A percentile compares a stretch with the other conserved stretches of the same genome.
Evolutionary conservation across 495 filamentous ascomycete genomes (phyloP).

Genomic region (Tetracladium marchalianum): DNA sequence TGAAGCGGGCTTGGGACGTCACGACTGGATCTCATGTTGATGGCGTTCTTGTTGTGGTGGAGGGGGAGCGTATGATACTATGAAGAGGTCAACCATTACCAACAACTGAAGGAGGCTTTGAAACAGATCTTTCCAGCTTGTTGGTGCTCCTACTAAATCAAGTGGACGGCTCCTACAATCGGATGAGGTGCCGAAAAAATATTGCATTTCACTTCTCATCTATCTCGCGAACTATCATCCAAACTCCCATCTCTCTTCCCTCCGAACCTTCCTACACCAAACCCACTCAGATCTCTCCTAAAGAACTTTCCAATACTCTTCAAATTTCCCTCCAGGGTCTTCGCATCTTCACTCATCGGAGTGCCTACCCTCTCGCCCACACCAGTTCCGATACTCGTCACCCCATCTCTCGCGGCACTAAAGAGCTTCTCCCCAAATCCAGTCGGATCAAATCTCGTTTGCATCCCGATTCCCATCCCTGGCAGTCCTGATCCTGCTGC

Average conservation of each 20-base stretch:
- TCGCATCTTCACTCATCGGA: constrained; percentile 24
- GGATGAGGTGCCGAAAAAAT: too few species aligned
- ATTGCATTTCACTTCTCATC: too few species aligned
- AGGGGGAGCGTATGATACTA: too few species aligned
- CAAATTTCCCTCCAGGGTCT: constrained; percentile 79
- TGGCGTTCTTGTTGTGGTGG: too few species aligned
- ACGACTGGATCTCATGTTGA: too few species aligned
- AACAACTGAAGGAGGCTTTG: too few species aligned
- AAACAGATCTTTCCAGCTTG: too few species aligned
- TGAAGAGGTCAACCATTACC: too few species aligned
- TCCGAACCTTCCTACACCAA: constrained; percentile 41
- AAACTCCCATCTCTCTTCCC: constrained; percentile 9
- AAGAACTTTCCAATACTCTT: constrained; percentile 97
- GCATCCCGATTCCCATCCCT: constrained; percentile 22
- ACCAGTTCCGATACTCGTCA: constrained; percentile 72
- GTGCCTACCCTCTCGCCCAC: constrained; percentile 21
- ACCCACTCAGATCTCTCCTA: constrained; percentile 72
- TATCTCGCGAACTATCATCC: constrained; percentile 9
- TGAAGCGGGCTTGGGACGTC: too few species aligned
- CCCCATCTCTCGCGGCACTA: constrained; percentile 82
- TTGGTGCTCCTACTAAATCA: too few species aligned
- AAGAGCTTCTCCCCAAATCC: constrained; percentile 59
- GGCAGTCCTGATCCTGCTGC: constrained; percentile 29
- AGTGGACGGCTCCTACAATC: too few species aligned
- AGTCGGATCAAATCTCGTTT: constrained; percentile 63